Conservation (phyloP, 2,329 filamentous ascomycete species). For the Xylaria polymorpha region DNA sequence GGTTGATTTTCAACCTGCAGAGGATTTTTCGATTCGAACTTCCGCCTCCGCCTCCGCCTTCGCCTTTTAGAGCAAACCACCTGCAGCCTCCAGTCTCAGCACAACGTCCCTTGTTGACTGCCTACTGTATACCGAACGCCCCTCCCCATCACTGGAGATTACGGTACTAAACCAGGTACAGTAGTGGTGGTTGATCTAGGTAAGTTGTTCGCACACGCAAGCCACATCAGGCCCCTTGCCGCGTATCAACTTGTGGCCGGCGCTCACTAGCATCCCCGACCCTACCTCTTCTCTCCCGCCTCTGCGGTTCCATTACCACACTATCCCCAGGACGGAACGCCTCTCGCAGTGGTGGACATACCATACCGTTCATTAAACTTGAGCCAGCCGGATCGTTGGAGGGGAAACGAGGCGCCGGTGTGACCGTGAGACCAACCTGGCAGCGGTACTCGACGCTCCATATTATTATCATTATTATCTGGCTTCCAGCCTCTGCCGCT, state of each 20-base stretch:
- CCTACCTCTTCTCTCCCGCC: slow-evolving; percentile 18
- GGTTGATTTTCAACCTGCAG: slow-evolving; percentile 11
- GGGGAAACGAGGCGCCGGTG: slow-evolving; percentile 18
- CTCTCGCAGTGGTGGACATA: slow-evolving; percentile 14
- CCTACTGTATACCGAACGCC: background rate
- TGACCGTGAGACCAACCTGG: slow-evolving; percentile 11
- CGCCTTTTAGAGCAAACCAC: slow-evolving; percentile 23
- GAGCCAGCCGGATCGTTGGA: slow-evolving; percentile 19
- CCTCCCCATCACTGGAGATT: slow-evolving; percentile 1
- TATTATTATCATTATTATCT: background rate
- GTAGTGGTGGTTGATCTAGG: slow-evolving; percentile 8
- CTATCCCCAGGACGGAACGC: slow-evolving; percentile 5
- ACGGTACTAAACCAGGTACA: background rate
- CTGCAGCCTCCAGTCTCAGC: slow-evolving; percentile 27
- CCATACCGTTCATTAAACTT: slow-evolving; percentile 2
- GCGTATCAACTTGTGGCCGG: slow-evolving; percentile 18
- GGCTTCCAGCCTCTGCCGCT: slow-evolving; percentile 7
- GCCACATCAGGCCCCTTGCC: slow-evolving; percentile 22
- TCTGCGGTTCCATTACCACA: slow-evolving; percentile 5
- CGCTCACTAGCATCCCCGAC: slow-evolving; percentile 12
- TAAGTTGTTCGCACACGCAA: slow-evolving; percentile 16
- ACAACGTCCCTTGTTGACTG: slow-evolving; percentile 15
- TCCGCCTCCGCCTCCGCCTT: slow-evolving; percentile 12
- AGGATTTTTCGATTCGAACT: slow-evolving; percentile 4
- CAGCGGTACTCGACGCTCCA: slow-evolving; percentile 15